Conservation (phyloP, 306 rosid species). For the Leucaena leucocephala region DNA sequence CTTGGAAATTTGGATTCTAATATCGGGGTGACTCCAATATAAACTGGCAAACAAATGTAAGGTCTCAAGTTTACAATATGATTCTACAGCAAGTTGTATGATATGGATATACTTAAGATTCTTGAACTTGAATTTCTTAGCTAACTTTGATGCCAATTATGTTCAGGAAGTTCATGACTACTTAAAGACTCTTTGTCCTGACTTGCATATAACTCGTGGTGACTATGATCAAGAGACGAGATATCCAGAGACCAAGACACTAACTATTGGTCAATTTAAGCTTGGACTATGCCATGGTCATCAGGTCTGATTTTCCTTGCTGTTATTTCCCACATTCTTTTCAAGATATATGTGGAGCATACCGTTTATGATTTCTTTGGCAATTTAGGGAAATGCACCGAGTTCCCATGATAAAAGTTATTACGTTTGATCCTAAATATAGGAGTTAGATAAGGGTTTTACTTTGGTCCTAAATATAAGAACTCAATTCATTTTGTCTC, state of each 20-base stretch:
- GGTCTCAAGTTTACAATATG: neutral
- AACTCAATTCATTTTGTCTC: too few species aligned
- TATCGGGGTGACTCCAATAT: neutral
- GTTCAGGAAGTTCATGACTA: slow-evolving; percentile 95
- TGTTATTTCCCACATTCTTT: slow-evolving; percentile 16
- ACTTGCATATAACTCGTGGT: slow-evolving; percentile 87
- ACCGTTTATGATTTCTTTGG: slow-evolving; percentile 11
- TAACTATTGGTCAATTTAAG: slow-evolving; percentile 97
- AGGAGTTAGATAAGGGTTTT: too few species aligned
- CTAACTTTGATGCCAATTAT: slow-evolving; percentile 35
- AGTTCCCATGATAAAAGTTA: neutral
- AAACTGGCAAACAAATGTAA: neutral
- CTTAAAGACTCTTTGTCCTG: slow-evolving; percentile 95
- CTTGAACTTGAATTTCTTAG: slow-evolving; percentile 34
- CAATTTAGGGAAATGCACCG: neutral
- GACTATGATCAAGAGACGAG: slow-evolving; percentile 86
- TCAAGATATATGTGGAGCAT: slow-evolving; percentile 16
- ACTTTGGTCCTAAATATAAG: too few species aligned
- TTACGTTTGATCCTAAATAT: too few species aligned
- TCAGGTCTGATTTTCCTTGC: slow-evolving; percentile 60
- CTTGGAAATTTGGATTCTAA: neutral
- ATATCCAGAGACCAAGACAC: slow-evolving; percentile 95
- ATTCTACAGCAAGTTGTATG: neutral
- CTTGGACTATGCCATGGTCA: slow-evolving; percentile 97
- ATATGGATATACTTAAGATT: neutral